Evolutionary conservation across 345 rosid species (phyloP).

Genomic region (Erodium maritimum): DNA sequence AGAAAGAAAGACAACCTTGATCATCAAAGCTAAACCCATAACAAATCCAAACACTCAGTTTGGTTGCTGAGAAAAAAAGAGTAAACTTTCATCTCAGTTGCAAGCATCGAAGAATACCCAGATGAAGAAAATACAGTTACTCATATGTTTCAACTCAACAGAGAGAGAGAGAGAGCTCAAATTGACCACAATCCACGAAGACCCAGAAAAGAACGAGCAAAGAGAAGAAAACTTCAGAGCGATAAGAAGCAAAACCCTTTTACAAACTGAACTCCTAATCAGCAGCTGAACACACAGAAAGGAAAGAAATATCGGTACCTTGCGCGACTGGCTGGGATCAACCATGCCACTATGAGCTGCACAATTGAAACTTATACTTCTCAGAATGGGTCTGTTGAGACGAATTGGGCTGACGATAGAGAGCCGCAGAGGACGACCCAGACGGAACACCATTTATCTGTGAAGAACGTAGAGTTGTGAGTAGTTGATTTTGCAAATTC

Average conservation of each 20-base stretch:
- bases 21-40: not conserved
- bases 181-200: too few relatives aligned
- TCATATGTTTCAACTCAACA: too few relatives aligned
- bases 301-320: constrained; percentile 18
- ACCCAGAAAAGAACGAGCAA: not conserved
- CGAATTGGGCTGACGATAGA: constrained; percentile 13
- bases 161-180: too few relatives aligned
- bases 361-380: constrained; percentile 32
- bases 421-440: constrained; percentile 10
- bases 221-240: not conserved
- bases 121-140: too few relatives aligned
- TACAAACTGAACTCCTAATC: not conserved
- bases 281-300: not conserved
- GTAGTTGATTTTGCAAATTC: too few relatives aligned
- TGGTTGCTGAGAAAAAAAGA: too few relatives aligned
- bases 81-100: not conserved
- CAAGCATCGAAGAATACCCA: not conserved
- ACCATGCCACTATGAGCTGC: constrained; percentile 27
- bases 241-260: not conserved
- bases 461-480: too few relatives aligned
- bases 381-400: constrained; percentile 10
- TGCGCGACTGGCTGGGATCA: constrained; percentile 25
- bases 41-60: not conserved
- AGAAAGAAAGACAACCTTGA: not conserved
- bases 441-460: constrained; percentile 20